Evolutionary conservation across 345 rosid species (phyloP).

Genomic region (Kandelia obovata): DNA sequence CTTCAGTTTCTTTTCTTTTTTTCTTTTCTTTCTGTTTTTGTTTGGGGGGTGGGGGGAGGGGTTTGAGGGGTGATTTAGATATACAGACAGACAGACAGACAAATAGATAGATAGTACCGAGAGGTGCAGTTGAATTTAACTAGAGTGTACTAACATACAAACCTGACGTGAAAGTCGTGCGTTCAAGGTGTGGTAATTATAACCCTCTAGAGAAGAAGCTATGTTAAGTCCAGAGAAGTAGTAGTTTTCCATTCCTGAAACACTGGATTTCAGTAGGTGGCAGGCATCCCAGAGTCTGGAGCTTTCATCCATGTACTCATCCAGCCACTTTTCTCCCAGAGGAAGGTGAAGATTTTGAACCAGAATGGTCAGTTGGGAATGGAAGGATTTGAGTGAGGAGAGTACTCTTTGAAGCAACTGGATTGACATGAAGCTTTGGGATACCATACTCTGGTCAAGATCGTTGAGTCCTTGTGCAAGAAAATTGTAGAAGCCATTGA

Average conservation of each 20-base stretch:
- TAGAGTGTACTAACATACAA: background rate
- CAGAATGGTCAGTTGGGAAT: conserved; percentile 47
- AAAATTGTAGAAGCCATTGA: conserved; percentile 45
- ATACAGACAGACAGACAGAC: no score
- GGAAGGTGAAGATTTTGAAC: conserved; percentile 62
- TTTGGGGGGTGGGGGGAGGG: no score
- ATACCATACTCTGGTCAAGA: conserved; percentile 32
- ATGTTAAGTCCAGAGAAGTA: conserved; percentile 35
- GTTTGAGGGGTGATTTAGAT: no score
- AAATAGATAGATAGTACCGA: no score
- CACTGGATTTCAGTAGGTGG: conserved; percentile 41
- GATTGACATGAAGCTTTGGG: conserved; percentile 44
- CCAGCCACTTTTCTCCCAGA: conserved; percentile 61
- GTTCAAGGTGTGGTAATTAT: conserved; percentile 18
- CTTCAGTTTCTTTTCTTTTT: no score
- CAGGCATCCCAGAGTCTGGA: conserved; percentile 66
- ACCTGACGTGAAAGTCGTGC: conserved; percentile 50
- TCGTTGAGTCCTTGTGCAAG: conserved; percentile 45
- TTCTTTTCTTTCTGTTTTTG: no score
- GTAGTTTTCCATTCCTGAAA: conserved; percentile 41
- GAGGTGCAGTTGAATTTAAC: background rate
- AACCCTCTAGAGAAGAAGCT: conserved; percentile 39
- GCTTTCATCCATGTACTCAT: conserved; percentile 76
- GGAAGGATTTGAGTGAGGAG: conserved; percentile 44
- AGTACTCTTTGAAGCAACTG: conserved; percentile 43